Evolutionary conservation across 345 rosid species (phyloP).

Genomic region (Clarkia xantiana): DNA sequence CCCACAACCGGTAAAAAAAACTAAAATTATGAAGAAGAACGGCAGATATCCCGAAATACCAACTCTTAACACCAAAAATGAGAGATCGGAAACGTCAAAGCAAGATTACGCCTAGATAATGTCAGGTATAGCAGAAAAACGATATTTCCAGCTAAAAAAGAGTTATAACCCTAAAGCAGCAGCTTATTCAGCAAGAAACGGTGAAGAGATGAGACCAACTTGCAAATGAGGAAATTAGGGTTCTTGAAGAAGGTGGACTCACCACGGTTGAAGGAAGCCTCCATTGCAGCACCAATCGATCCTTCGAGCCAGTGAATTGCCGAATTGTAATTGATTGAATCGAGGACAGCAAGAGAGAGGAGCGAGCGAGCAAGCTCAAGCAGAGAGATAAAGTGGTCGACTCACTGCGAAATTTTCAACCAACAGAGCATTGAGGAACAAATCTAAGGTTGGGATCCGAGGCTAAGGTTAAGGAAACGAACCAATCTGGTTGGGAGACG

Average conservation of each 20-base stretch:
- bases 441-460: conserved; percentile 2
- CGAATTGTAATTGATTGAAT: neutral
- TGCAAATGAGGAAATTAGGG: neutral
- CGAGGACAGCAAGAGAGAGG: neutral
- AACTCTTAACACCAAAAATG: neutral
- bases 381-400: conserved; percentile 7
- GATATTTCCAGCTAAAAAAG: neutral
- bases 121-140: neutral
- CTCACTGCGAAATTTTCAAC: conserved; percentile 7
- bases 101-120: neutral
- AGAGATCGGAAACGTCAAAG: conserved; percentile 1
- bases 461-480: neutral
- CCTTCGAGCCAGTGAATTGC: neutral
- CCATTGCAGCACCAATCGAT: conserved; percentile 3
- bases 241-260: neutral
- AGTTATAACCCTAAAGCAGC: neutral
- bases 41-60: neutral
- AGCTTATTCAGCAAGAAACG: neutral
- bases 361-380: neutral
- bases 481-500: neutral
- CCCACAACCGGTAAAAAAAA: neutral
- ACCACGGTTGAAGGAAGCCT: neutral
- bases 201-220: neutral
- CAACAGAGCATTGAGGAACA: neutral
- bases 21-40: neutral